phyloP scores from a whole-genome alignment of 306 rosid species.

The Cicer pinnatifidum region DNA sequence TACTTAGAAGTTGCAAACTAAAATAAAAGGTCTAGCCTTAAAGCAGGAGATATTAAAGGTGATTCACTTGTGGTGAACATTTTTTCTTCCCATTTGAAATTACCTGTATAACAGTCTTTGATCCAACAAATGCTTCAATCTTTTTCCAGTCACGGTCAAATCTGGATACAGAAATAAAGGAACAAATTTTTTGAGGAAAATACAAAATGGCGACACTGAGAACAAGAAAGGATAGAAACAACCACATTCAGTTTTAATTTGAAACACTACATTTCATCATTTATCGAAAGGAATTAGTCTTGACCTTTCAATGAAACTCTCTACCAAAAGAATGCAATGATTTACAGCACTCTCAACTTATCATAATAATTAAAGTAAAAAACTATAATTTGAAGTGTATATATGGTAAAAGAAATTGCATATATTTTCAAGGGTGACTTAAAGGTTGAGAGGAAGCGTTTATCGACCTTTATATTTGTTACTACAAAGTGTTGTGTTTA shows the following conservation, averaged over 20 bases:
- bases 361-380: slow-evolving; percentile 18
- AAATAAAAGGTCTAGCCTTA: background rate
- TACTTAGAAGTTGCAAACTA: background rate
- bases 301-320: background rate
- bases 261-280: slow-evolving; percentile 11
- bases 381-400: background rate
- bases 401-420: background rate
- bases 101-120: slow-evolving; percentile 97
- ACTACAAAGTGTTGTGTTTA: background rate
- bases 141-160: slow-evolving; percentile 99
- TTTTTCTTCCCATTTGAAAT: slow-evolving; percentile 12
- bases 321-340: slow-evolving; percentile 25
- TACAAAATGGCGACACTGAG: slow-evolving; percentile 29
- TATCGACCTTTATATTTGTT: background rate
- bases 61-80: background rate
- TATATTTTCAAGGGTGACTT: background rate
- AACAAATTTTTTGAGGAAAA: slow-evolving; percentile 25
- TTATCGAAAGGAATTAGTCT: slow-evolving; percentile 8
- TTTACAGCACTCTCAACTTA: slow-evolving; percentile 1
- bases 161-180: slow-evolving; percentile 50
- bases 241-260: slow-evolving; percentile 2
- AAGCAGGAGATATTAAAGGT: background rate
- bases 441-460: background rate
- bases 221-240: background rate
- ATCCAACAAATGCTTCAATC: slow-evolving; percentile 96